Evolutionary conservation across 2,329 filamentous ascomycete genomes (phyloP).

Genomic region (Trichophyton equinum): DNA sequence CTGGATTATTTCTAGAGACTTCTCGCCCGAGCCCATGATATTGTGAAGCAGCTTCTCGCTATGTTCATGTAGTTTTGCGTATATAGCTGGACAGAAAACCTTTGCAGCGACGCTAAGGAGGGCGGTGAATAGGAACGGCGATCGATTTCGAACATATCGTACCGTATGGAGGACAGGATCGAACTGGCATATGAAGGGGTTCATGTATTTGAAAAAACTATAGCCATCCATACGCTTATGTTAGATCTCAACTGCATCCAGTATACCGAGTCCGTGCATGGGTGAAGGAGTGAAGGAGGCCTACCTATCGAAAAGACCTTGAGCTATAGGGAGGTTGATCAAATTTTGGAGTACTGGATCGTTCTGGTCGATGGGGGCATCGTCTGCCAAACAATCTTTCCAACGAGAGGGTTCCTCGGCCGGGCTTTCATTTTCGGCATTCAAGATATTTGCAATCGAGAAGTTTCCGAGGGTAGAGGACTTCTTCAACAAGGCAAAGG

Average conservation of each 20-base stretch:
- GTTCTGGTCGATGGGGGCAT: slow-evolving; percentile 12
- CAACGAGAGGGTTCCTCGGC: slow-evolving; percentile 1
- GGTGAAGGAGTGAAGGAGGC: neutral
- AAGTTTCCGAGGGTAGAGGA: slow-evolving; percentile 19
- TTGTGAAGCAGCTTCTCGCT: slow-evolving; percentile 21
- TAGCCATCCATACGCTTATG: neutral
- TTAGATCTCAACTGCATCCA: neutral
- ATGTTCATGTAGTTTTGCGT: slow-evolving; percentile 20
- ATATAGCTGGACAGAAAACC: slow-evolving; percentile 25
- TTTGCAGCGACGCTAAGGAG: slow-evolving; percentile 28
- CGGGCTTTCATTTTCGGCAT: slow-evolving; percentile 12
- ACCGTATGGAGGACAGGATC: slow-evolving; percentile 30
- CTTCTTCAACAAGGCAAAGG: slow-evolving; percentile 13
- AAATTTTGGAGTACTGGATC: slow-evolving; percentile 21
- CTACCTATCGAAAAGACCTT: slow-evolving; percentile 22
- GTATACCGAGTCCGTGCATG: neutral
- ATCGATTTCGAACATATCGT: slow-evolving; percentile 24
- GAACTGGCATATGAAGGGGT: slow-evolving; percentile 32
- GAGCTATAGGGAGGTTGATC: slow-evolving; percentile 18
- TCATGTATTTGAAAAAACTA: slow-evolving; percentile 29
- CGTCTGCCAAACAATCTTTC: neutral
- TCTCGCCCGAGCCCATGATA: slow-evolving; percentile 23
- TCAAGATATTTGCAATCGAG: slow-evolving; percentile 15
- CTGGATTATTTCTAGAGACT: slow-evolving; percentile 31
- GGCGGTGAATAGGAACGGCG: slow-evolving; percentile 27